A percentile compares a stretch with the other conserved stretches of the same genome.
Evolutionary conservation across 768 basidiomycete species (phyloP).

Genomic region (Mrakia hoshinonis): DNA sequence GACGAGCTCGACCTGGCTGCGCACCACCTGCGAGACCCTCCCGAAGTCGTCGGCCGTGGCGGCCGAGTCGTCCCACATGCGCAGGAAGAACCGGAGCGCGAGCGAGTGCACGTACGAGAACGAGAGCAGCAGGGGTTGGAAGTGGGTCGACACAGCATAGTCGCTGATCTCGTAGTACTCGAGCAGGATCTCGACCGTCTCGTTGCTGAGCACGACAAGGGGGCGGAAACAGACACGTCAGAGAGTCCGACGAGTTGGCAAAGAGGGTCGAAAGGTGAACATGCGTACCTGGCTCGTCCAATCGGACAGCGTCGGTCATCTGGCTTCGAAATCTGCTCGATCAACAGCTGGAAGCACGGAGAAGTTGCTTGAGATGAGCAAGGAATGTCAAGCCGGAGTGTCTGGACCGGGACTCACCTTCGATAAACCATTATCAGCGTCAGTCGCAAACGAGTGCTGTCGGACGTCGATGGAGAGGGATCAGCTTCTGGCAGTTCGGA

Average conservation of each 20-base stretch:
- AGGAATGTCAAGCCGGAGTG: background rate
- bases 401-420: constrained; percentile 46
- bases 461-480: background rate
- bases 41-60: constrained; percentile 62
- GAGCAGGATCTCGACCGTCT: constrained; percentile 71
- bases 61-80: constrained; percentile 84
- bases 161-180: constrained; percentile 81
- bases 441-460: constrained; percentile 60
- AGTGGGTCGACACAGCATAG: constrained; percentile 61
- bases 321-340: constrained; percentile 70
- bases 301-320: constrained; percentile 70
- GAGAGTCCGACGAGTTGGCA: background rate
- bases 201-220: constrained; percentile 63
- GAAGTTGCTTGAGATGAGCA: background rate
- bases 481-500: background rate
- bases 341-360: constrained; percentile 50
- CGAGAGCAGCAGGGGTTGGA: constrained; percentile 80
- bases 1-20: constrained; percentile 77
- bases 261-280: background rate
- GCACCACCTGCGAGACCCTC: constrained; percentile 65
- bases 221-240: background rate
- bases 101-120: constrained; percentile 70
- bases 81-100: constrained; percentile 77
- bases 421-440: constrained; percentile 62
- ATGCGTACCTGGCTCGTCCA: constrained; percentile 48